Percentiles rank a stretch among this genome's conserved stretches.
These are phyloP conservation scores for Sugiyamaella pinicola DNA, from an alignment of 1,139 yeast species.

Conservation along the genomic window DNA sequence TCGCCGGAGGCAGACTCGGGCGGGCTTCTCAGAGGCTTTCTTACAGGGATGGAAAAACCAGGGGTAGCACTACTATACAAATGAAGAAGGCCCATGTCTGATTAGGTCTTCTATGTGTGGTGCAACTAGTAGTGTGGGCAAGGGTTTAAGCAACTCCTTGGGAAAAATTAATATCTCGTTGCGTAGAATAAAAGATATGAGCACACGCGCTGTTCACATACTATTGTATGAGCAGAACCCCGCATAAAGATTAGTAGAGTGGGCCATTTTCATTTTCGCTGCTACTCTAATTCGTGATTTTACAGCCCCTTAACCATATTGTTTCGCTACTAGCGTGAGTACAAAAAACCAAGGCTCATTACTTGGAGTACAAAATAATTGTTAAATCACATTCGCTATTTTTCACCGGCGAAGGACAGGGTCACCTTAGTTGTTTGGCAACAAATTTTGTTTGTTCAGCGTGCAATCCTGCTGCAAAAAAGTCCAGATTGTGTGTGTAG, in stretches of 20 bases:
- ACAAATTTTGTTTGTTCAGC: not conserved
- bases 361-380: not conserved
- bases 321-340: not conserved
- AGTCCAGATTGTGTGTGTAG: too few relatives aligned
- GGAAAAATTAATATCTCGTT: constrained; percentile 1
- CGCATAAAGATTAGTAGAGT: not conserved
- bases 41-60: constrained; percentile 8
- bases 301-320: constrained; percentile 10
- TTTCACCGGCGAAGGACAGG: not conserved
- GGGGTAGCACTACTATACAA: constrained; percentile 1
- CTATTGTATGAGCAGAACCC: not conserved
- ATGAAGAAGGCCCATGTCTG: not conserved
- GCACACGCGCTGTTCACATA: not conserved
- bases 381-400: constrained; percentile 3
- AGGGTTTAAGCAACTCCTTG: not conserved
- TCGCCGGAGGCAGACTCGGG: not conserved
- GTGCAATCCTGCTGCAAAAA: not conserved
- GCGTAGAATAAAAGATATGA: not conserved
- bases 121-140: not conserved
- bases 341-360: not conserved
- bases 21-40: too few relatives aligned
- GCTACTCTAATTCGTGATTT: constrained; percentile 2
- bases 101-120: not conserved
- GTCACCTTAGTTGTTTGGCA: not conserved
- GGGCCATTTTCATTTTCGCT: too few relatives aligned